Evolutionary conservation across 1,284 basidiomycete genomes (phyloP), one percentile per base, ranked within the genome.

Genomic region (Laetiporus sulphureus): DNA sequence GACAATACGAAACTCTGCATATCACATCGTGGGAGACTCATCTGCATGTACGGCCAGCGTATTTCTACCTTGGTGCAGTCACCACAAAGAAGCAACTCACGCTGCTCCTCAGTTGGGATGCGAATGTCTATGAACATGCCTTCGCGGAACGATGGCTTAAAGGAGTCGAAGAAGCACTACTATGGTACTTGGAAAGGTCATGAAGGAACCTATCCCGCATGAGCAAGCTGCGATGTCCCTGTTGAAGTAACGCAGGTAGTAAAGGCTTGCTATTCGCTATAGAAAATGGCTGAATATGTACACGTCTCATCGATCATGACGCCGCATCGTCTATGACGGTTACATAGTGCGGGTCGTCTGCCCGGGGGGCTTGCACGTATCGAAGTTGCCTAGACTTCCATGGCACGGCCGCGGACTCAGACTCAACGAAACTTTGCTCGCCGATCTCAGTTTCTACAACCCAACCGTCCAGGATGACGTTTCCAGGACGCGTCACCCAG

Each of bases 381-480:
- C 67, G 68, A 45, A 56, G 29, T 16, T 71, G 71, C 45, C 67
- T 57, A 16, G 64, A 59, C 49, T 49, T 49, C 62, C 64, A 62
- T 24, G 19, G 5, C 11, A 13, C 11, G 5, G 4, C 27, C 5
- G 16, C 38, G 22, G 6, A 8, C 5, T 18, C 24, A 5, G 5
- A 11, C 30, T 34, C 36, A 23, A 27, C 16, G 2, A 32, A 41
- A 19, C 29, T 33, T 21, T 49, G 48, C 46, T 73, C 72, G 24
- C 69, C 65, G 16, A 89, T 75, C 49, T 82, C 73, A 0, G 75
- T 79, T 53, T 85, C 79, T 6, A 83, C 51, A 32, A 59, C 62
- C 85, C 86, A 89, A 2, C 73, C 69, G 33, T 69, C 70, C 5
- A 87, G 59, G 4, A 65, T 63, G 56, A 85, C 88, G 30, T 66